Conservation (phyloP, 2,329 filamentous ascomycete species). For the Cordyceps fumosorosea region DNA sequence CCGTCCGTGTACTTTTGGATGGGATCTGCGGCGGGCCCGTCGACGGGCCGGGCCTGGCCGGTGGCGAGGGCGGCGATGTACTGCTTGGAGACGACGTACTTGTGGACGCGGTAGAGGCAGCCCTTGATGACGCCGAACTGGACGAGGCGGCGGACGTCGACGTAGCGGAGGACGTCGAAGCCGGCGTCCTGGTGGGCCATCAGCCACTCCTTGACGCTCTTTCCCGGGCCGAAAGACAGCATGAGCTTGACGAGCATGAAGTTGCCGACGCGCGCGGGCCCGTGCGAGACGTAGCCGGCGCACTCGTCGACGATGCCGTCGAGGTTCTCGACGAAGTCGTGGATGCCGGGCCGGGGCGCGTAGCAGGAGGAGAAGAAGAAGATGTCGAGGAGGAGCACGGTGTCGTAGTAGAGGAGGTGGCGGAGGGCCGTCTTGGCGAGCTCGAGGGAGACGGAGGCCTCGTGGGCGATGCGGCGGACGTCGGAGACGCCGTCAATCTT, state of each 20-base stretch:
- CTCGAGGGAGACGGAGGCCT: slow-evolving; percentile 79
- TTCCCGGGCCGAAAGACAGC: slow-evolving; percentile 73
- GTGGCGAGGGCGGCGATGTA: slow-evolving; percentile 51
- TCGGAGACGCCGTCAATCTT: slow-evolving; percentile 89
- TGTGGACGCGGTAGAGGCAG: slow-evolving; percentile 86
- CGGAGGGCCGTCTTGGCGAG: slow-evolving; percentile 81
- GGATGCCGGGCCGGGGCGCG: slow-evolving; percentile 69
- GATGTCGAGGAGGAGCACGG: slow-evolving; percentile 82
- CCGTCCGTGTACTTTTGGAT: slow-evolving; percentile 68
- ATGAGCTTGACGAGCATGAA: slow-evolving; percentile 76
- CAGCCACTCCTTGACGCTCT: slow-evolving; percentile 83
- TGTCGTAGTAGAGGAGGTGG: slow-evolving; percentile 90
- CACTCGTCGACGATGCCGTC: slow-evolving; percentile 80
- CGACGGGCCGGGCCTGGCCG: slow-evolving; percentile 38
- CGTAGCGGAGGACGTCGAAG: slow-evolving; percentile 60
- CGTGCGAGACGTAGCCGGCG: slow-evolving; percentile 66
- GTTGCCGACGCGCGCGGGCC: slow-evolving; percentile 41
- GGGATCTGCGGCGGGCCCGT: slow-evolving; percentile 34
- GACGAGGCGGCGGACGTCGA: slow-evolving; percentile 86
- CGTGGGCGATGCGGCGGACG: slow-evolving; percentile 76
- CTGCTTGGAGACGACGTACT: slow-evolving; percentile 70
- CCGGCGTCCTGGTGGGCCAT: slow-evolving; percentile 62
- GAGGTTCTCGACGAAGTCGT: slow-evolving; percentile 69
- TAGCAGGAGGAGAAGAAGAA: slow-evolving; percentile 94
- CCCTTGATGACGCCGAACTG: slow-evolving; percentile 97